phyloP scores from a whole-genome alignment of 305 asterid genomes.

The Ilex paraguariensis region DNA sequence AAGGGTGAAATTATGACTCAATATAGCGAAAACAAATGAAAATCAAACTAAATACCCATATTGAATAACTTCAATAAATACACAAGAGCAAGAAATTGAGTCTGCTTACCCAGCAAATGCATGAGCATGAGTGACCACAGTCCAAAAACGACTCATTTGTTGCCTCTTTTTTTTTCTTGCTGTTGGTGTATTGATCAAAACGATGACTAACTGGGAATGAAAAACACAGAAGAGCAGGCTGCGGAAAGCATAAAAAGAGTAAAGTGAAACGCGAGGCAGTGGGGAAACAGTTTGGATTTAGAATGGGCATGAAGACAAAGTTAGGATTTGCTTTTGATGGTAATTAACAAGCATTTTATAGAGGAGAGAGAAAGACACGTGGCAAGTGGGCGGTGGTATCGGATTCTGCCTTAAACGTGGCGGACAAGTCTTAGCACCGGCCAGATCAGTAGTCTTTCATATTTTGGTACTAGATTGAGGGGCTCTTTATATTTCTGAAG shows the following conservation, averaged over 20 bases:
- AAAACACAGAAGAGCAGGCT: background rate
- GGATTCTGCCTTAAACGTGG: conserved; percentile 25
- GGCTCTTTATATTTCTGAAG: no score
- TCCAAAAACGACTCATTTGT: conserved; percentile 61
- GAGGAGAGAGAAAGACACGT: no score
- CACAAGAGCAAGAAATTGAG: no score
- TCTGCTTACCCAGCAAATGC: conserved; percentile 53
- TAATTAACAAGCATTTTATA: no score
- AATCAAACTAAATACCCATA: no score
- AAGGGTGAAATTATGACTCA: no score
- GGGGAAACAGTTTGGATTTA: background rate
- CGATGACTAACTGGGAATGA: background rate
- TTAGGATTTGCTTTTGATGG: no score
- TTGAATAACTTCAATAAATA: no score
- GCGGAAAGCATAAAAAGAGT: background rate
- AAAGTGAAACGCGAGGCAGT: background rate
- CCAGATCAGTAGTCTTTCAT: background rate
- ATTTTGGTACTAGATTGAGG: no score
- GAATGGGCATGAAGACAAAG: background rate
- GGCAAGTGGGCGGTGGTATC: conserved; percentile 13
- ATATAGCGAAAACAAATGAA: no score
- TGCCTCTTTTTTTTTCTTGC: background rate
- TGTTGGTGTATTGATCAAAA: background rate
- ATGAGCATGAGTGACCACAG: conserved; percentile 43
- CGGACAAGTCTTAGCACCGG: conserved; percentile 20